phyloP scores from a whole-genome alignment of 768 basidiomycete species.

The Russula foetens region DNA sequence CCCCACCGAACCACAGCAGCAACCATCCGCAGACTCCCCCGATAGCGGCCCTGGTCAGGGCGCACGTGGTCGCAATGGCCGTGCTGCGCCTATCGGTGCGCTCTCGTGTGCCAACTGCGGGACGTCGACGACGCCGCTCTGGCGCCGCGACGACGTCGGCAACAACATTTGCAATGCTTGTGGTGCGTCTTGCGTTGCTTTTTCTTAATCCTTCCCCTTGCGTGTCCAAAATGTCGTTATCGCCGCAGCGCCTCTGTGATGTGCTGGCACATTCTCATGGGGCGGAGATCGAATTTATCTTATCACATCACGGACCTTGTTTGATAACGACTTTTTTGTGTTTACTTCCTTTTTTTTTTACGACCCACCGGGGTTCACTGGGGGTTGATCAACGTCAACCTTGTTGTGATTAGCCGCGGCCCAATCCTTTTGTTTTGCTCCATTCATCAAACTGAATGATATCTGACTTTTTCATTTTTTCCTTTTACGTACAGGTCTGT shows the following conservation, averaged over 20 bases:
- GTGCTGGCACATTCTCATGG: slow-evolving; percentile 14
- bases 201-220: slow-evolving; percentile 18
- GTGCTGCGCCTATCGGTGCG: slow-evolving; percentile 50
- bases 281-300: slow-evolving; percentile 16
- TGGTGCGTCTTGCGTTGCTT: slow-evolving; percentile 45
- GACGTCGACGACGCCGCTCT: slow-evolving; percentile 83
- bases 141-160: slow-evolving; percentile 84
- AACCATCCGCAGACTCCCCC: slow-evolving; percentile 12
- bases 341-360: slow-evolving; percentile 10
- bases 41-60: slow-evolving; percentile 14
- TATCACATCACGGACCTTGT: slow-evolving; percentile 31
- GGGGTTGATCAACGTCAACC: neutral
- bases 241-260: slow-evolving; percentile 8
- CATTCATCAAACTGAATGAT: neutral
- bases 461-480: slow-evolving; percentile 21
- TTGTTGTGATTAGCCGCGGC: neutral
- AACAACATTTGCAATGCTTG: slow-evolving; percentile 95
- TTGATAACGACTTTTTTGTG: slow-evolving; percentile 26
- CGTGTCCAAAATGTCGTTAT: slow-evolving; percentile 14
- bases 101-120: slow-evolving; percentile 83
- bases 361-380: neutral
- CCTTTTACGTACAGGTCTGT: slow-evolving; percentile 57
- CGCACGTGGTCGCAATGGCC: slow-evolving; percentile 18
- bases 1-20: slow-evolving; percentile 11
- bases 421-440: neutral